Evolutionary conservation across 495 filamentous ascomycete genomes (phyloP), one percentile per base, ranked within the genome.

Genomic region (Penicillium subrubescens): DNA sequence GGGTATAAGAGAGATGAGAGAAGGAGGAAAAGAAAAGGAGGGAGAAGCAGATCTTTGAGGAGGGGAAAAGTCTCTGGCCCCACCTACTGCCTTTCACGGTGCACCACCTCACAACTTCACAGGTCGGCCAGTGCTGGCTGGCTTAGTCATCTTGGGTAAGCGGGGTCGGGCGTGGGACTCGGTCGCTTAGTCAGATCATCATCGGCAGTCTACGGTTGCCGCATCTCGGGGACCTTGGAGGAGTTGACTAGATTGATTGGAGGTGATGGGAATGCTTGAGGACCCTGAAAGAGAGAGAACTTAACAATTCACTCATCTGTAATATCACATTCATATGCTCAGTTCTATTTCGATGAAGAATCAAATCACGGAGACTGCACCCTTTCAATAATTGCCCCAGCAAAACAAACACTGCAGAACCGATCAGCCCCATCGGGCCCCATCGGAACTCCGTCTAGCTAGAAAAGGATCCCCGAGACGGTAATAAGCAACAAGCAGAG

Each of bases 61-160:
- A 63, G 67, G 64, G 61, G 61, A 67, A 67, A 72, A 65, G 62
- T 70, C 65, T 58, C 56, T 70, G 59, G 64, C 56, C 56, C 56
- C 56, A 58, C 56, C 56, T 59, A 61, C 59, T 33, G 33, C 21
- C 23, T 39, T 61, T 53, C 53, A 37, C 53, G 25, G 15, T 48
- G 39, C 5, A 33, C n/a, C 10, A 46, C 5, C 25, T 5, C 33
- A 11, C 8, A 34, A 37, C 39, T n/a, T 43, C 23, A 44, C 25
- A n/a, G 57, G 43, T 37, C 33, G 14, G 19, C 21, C 43, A 19
- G 0, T 5, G 8, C 19, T 17, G 8, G 7, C n/a, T 19, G 17
- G 43, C n/a, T 46, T 46, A 46, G 43, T 46, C 43, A 46, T 11
- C 43, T 46, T 46, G 43, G 43, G 43, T 46, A 46, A 46, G 43